Evolutionary conservation across 2,329 filamentous ascomycete species (phyloP).

Genomic region (Keithomyces neogunnii): DNA sequence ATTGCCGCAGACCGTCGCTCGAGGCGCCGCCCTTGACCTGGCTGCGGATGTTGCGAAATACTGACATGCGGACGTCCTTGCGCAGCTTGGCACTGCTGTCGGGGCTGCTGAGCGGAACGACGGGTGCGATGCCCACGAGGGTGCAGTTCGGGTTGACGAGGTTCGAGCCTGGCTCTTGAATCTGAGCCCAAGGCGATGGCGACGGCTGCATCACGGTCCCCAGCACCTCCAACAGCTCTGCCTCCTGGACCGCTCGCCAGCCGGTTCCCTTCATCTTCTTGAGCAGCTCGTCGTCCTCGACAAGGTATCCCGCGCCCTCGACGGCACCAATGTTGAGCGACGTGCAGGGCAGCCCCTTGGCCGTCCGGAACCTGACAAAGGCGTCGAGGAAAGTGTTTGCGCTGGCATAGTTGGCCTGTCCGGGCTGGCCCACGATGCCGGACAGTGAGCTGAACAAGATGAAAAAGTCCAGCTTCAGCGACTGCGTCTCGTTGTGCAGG

Average conservation of each 20-base stretch:
- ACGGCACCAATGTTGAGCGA: not conserved
- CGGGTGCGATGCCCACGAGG: conserved; percentile 11
- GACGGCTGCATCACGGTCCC: not conserved
- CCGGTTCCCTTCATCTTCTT: not conserved
- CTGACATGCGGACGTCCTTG: conserved; percentile 14
- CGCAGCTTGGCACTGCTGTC: conserved; percentile 12
- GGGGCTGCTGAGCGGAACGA: conserved; percentile 7
- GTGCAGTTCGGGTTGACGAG: conserved; percentile 5
- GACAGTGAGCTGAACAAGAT: conserved; percentile 22
- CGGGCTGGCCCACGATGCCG: conserved; percentile 21
- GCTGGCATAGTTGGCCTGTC: conserved; percentile 31
- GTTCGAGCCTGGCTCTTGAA: not conserved
- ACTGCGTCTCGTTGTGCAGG: conserved; percentile 15
- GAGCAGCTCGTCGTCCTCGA: not conserved
- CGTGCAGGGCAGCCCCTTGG: not conserved
- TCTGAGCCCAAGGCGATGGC: not conserved
- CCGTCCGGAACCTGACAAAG: conserved; percentile 25
- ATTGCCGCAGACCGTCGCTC: not conserved
- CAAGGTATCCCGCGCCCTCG: not conserved
- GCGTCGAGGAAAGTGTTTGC: conserved; percentile 32
- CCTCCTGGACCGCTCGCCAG: not conserved
- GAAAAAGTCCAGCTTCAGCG: conserved; percentile 26
- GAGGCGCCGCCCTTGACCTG: not conserved
- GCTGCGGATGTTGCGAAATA: conserved; percentile 8
- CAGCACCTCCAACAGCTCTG: not conserved